phyloP scores from a whole-genome alignment of 495 filamentous ascomycete genomes.

The Lophiostoma macrostomum region DNA sequence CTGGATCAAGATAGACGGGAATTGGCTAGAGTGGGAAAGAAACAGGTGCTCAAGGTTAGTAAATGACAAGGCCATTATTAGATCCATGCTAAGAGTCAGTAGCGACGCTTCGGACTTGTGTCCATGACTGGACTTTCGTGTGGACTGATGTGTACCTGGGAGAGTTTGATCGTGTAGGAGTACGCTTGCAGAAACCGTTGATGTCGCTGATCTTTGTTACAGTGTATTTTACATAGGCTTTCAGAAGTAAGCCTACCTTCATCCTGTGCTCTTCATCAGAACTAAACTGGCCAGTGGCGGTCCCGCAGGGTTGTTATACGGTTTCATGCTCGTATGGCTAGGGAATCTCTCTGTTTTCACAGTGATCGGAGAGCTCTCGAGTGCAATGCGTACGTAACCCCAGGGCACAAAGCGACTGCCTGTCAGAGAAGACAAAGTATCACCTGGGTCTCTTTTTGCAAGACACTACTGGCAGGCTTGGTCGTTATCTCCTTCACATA shows the following conservation, averaged over 20 bases:
- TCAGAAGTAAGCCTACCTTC: constrained; percentile 10
- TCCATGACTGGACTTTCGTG: constrained; percentile 27
- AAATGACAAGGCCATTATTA: background rate
- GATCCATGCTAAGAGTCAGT: background rate
- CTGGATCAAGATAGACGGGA: constrained; percentile 24
- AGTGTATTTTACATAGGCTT: constrained; percentile 20
- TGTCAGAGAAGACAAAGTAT: no score
- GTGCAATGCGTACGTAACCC: no score
- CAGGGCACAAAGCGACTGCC: no score
- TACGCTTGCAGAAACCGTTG: no score
- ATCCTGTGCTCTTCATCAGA: background rate
- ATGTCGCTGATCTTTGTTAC: no score
- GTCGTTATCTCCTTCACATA: no score
- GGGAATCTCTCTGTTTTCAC: constrained; percentile 26
- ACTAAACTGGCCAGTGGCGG: constrained; percentile 19
- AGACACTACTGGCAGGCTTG: no score
- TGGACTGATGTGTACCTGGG: constrained; percentile 29
- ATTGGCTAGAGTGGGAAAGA: constrained; percentile 21
- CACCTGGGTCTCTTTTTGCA: no score
- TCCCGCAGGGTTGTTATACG: constrained; percentile 26
- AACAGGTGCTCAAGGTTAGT: constrained; percentile 22
- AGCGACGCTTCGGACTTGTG: constrained; percentile 26
- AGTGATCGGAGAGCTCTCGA: constrained; percentile 20
- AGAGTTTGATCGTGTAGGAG: constrained; percentile 24
- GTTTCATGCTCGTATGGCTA: constrained; percentile 21